Conservation (phyloP, 2,329 filamentous ascomycete species). For the Davidsoniella eucalypti region DNA sequence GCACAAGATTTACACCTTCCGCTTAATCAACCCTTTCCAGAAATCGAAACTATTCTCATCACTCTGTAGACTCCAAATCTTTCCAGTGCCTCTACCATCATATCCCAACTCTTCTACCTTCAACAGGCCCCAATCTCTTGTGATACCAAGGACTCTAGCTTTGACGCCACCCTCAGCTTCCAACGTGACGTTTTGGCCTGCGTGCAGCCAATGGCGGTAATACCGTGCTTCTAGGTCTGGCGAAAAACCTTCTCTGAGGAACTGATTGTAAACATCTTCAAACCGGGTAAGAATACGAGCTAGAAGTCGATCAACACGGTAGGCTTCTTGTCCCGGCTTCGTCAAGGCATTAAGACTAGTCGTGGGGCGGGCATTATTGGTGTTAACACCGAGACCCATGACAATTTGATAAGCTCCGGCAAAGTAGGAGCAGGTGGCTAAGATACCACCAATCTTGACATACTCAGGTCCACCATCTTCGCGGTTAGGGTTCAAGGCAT, state of each 20-base stretch:
- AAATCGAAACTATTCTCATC: slow-evolving; percentile 99
- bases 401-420: slow-evolving; percentile 68
- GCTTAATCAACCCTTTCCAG: slow-evolving; percentile 70
- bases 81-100: slow-evolving; percentile 59
- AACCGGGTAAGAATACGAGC: slow-evolving; percentile 65
- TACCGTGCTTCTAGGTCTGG: slow-evolving; percentile 56
- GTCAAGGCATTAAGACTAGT: slow-evolving; percentile 69
- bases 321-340: slow-evolving; percentile 28
- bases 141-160: slow-evolving; percentile 73
- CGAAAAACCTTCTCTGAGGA: slow-evolving; percentile 61
- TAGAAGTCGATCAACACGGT: slow-evolving; percentile 64
- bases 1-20: slow-evolving; percentile 41
- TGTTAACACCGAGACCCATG: slow-evolving; percentile 74
- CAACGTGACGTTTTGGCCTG: slow-evolving; percentile 52
- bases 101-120: slow-evolving; percentile 66
- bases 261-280: slow-evolving; percentile 60
- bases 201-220: slow-evolving; percentile 76
- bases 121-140: slow-evolving; percentile 77
- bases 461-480: slow-evolving; percentile 36
- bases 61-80: slow-evolving; percentile 71
- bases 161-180: slow-evolving; percentile 62
- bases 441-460: slow-evolving; percentile 83
- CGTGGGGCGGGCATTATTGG: slow-evolving; percentile 68
- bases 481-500: slow-evolving; percentile 48
- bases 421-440: slow-evolving; percentile 75